Conservation (phyloP, 352 stramenopile species). For the Phytophthora vignae region DNA sequence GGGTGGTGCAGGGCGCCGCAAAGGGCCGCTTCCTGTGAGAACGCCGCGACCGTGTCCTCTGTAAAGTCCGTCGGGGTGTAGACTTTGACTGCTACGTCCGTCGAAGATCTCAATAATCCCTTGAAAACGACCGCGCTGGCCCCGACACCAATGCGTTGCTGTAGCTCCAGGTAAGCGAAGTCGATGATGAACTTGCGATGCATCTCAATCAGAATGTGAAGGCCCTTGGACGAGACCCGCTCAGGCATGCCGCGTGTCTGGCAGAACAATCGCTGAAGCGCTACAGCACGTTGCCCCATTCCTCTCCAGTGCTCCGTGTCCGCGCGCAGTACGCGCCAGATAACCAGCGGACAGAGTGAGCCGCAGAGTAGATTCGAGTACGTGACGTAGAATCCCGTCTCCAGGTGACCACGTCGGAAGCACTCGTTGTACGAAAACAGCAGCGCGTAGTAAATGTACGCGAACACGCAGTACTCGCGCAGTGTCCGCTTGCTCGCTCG, state of each 20-base stretch:
- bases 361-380: slow-evolving; percentile 66
- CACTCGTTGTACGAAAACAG: slow-evolving; percentile 64
- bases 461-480: slow-evolving; percentile 60
- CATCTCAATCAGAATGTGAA: slow-evolving; percentile 78
- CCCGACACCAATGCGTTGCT: slow-evolving; percentile 57
- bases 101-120: slow-evolving; percentile 52
- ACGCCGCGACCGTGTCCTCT: slow-evolving; percentile 61
- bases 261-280: slow-evolving; percentile 53
- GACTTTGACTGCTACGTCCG: slow-evolving; percentile 71
- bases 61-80: slow-evolving; percentile 73
- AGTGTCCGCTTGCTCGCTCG: slow-evolving; percentile 61
- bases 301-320: slow-evolving; percentile 73
- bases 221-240: slow-evolving; percentile 60
- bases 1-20: slow-evolving; percentile 65
- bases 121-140: slow-evolving; percentile 63
- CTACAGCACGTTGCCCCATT: slow-evolving; percentile 53
- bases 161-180: slow-evolving; percentile 69
- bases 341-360: slow-evolving; percentile 61
- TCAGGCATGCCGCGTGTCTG: slow-evolving; percentile 57
- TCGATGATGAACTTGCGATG: slow-evolving; percentile 80
- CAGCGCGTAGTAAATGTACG: slow-evolving; percentile 60
- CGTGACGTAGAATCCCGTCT: slow-evolving; percentile 67
- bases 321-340: slow-evolving; percentile 64
- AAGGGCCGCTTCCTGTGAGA: slow-evolving; percentile 69
- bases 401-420: slow-evolving; percentile 55